Evolutionary conservation across 257 asterid genomes (phyloP), one percentile per base, ranked within the genome.

Genomic region (Solanum piurae): DNA sequence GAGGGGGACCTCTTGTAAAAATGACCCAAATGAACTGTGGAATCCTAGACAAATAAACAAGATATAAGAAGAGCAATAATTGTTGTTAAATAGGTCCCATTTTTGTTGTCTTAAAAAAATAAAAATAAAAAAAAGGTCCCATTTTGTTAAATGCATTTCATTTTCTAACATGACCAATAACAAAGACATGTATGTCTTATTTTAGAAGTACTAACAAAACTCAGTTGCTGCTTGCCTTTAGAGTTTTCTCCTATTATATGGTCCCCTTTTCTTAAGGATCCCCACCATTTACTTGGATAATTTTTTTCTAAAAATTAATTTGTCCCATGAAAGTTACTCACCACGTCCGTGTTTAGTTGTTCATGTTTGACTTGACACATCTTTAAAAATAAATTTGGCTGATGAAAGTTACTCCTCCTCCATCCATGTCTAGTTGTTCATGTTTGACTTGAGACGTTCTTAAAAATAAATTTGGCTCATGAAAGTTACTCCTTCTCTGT

Each of bases 241-340:
- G 79, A 13, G 38, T 36, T 87, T 91, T 80, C 87, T 36, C 87
- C 82, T 71, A 52, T 86, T 86, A 88, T 86, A 74, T 92, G 95
- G 96, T 93, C 95, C 94, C 92, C 87, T 7, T 71, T 12, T 7
- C 55, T 84, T 33, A 86, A 85, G 77, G 87, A 83, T 87, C 92
- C 87, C 95, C 90, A 89, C 94, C 93, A 88, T 90, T 88, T 60
- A 23, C 88, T 86, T 80, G 86, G 90, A 91, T 90, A 89, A 88
- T 64, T n/a, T 88, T 60, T 36, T 18, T 42, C 4, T 42, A 42
- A 42, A 42, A 42, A 42, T 42, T 11, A 42, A 40, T 1, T 77
- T 88, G 88, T 40, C 55, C 91, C 90, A 86, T 77, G 82, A 90
- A 68, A 87, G 71, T 80, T 49, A 86, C 64, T 55, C 4, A n/a